A percentile compares a stretch with the other conserved stretches of the same genome.
Evolutionary conservation across 441 rosid genomes (phyloP).

Genomic region (Mallotus repandus): DNA sequence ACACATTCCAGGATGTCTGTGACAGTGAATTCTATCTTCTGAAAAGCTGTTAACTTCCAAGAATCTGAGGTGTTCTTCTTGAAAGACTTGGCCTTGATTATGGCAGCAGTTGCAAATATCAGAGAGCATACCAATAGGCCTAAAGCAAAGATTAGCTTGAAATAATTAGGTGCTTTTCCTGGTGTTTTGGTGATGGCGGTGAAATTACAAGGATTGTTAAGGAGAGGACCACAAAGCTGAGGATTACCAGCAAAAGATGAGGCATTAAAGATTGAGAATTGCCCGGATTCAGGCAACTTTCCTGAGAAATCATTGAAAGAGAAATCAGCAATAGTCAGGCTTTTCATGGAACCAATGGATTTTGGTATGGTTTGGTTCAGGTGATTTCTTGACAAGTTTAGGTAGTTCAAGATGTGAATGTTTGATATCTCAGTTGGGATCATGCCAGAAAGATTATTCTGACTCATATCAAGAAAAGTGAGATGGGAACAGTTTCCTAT

Average conservation of each 20-base stretch:
- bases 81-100: conserved; percentile 78
- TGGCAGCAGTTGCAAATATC: conserved; percentile 76
- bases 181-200: conserved; percentile 42
- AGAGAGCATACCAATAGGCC: conserved; percentile 84
- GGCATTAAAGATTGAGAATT: conserved; percentile 83
- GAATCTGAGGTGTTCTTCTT: conserved; percentile 70
- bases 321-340: conserved; percentile 85
- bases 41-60: conserved; percentile 92
- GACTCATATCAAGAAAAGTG: conserved; percentile 74
- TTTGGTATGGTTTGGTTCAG: conserved; percentile 65
- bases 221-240: conserved; percentile 78
- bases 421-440: conserved; percentile 73
- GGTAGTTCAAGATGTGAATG: conserved; percentile 77
- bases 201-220: conserved; percentile 52
- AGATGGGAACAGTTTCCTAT: conserved; percentile 79
- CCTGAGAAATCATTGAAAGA: conserved; percentile 92
- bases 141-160: conserved; percentile 79
- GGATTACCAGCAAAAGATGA: conserved; percentile 89
- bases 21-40: conserved; percentile 77
- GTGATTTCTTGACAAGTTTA: conserved; percentile 83
- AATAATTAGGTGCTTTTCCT: conserved; percentile 63
- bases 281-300: conserved; percentile 83
- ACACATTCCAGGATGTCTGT: conserved; percentile 79
- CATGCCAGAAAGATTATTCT: conserved; percentile 80
- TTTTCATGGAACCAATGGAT: conserved; percentile 77